Evolutionary conservation across 164 flowering plant genomes (phyloP), one percentile per base, ranked within the genome.

Genomic region (Chimonanthus salicifolius): DNA sequence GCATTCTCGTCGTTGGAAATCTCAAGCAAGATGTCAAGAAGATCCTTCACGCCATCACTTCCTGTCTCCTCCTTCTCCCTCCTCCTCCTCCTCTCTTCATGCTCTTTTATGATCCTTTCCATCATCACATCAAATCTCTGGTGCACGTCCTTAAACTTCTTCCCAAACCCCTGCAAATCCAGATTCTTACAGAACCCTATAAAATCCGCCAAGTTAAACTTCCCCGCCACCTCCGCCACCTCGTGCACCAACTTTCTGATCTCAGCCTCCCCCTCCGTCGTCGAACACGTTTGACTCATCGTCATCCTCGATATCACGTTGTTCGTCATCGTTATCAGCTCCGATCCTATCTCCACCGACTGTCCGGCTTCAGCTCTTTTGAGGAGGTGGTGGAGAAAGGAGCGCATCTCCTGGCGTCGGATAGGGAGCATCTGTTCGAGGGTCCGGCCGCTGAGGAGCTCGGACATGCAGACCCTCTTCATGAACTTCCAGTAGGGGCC

Each of bases 401-500:
- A 7, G 15, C 46, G 71, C 6, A 79, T 72, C 60, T 88, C 91
- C 16, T 69, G 18, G 0, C 66, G 58, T 50, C 88, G 68, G 10
- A 86, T 33, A 1, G 82, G 79, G 0, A 47, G 73, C 7, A 84
- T 76, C 3, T 62, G 72, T 16, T 71, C 65, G 11, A 88, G 80
- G 8, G 75, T 79, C 7, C 77, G 74, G 33, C 68, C 62, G 5
- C 89, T 83, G 2, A 88, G 69, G 44, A 88, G 87, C 76, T 88
- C 84, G 21, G 72, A 68, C 69, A 77, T 82, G 77, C 82, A 75
- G 13, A 88, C 9, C 46, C 86, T 89, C 71, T 80, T 87, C 70
- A 89, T 74, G 77, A 83, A 85, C 44, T 82, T 87, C 94, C 91
- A 87, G 78, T 84, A 88, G 0, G 85, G 78, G 9, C 88, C 88